Evolutionary conservation across 2,329 filamentous ascomycete species (phyloP).

Genomic region (Exophiala sideris): DNA sequence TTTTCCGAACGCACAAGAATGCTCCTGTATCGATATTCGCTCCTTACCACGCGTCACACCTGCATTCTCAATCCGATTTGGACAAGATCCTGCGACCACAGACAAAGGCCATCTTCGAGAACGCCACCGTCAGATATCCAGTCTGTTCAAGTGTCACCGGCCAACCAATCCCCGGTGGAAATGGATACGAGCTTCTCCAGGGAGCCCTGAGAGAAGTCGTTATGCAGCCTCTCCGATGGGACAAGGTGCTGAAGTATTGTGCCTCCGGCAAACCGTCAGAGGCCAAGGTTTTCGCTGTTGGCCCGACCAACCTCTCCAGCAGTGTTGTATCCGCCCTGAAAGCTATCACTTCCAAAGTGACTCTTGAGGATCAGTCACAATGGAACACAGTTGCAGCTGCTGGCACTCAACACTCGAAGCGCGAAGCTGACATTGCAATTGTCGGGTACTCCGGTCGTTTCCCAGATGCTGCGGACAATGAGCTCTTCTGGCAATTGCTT

Average conservation of each 20-base stretch:
- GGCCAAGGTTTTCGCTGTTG: slow-evolving; percentile 47
- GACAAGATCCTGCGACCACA: slow-evolving; percentile 47
- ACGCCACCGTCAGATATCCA: slow-evolving; percentile 33
- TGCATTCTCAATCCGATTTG: slow-evolving; percentile 51
- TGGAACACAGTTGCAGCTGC: slow-evolving; percentile 37
- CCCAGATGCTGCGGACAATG: slow-evolving; percentile 67
- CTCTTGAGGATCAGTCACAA: slow-evolving; percentile 36
- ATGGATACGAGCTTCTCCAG: slow-evolving; percentile 34
- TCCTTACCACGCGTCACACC: slow-evolving; percentile 57
- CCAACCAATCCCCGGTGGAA: slow-evolving; percentile 31
- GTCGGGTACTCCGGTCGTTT: slow-evolving; percentile 79
- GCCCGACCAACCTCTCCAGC: slow-evolving; percentile 53
- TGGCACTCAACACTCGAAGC: slow-evolving; percentile 37
- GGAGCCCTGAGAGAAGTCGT: slow-evolving; percentile 38
- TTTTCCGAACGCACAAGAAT: slow-evolving; percentile 50
- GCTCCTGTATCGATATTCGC: slow-evolving; percentile 55
- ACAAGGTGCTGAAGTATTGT: slow-evolving; percentile 36
- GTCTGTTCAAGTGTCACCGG: slow-evolving; percentile 40
- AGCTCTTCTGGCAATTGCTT: slow-evolving; percentile 72
- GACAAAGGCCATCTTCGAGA: slow-evolving; percentile 31
- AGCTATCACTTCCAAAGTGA: slow-evolving; percentile 32
- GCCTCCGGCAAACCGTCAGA: slow-evolving; percentile 25
- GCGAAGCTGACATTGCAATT: slow-evolving; percentile 72
- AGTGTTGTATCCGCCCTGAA: slow-evolving; percentile 55
- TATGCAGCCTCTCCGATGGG: slow-evolving; percentile 40